These are phyloP conservation scores for Magnolia sinica DNA, from an alignment of 164 flowering plant genomes.

Conservation along the genomic window DNA sequence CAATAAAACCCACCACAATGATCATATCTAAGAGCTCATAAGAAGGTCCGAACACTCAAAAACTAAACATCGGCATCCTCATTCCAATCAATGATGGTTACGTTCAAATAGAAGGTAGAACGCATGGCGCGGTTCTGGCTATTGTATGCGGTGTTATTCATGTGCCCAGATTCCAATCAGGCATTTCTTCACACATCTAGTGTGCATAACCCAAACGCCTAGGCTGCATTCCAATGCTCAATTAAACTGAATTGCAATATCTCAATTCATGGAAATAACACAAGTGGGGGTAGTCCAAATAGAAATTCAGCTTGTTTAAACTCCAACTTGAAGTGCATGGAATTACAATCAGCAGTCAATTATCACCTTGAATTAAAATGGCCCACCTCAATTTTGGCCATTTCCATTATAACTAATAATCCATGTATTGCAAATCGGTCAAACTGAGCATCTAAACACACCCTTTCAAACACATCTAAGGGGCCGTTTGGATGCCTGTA, in stretches of 20 bases:
- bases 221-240: not conserved
- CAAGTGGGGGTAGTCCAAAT: not conserved
- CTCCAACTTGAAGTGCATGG: too few relatives aligned
- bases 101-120: not conserved
- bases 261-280: not conserved
- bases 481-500: not conserved
- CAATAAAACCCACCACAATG: not conserved
- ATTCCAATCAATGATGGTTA: too few relatives aligned
- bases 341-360: too few relatives aligned
- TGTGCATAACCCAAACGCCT: not conserved
- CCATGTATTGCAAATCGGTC: not conserved
- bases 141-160: not conserved
- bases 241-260: not conserved
- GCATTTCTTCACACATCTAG: conserved; percentile 3
- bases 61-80: not conserved
- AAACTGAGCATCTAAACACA: not conserved
- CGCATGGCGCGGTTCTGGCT: not conserved
- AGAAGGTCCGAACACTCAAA: not conserved
- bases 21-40: not conserved
- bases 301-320: not conserved
- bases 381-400: not conserved
- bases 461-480: not conserved
- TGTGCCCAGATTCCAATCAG: not conserved
- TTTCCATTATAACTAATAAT: not conserved
- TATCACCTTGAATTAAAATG: too few relatives aligned